Percentiles rank a stretch among this genome's conserved stretches.
phyloP scores from a whole-genome alignment of 345 rosid genomes.

The Gossypium anomalum region DNA sequence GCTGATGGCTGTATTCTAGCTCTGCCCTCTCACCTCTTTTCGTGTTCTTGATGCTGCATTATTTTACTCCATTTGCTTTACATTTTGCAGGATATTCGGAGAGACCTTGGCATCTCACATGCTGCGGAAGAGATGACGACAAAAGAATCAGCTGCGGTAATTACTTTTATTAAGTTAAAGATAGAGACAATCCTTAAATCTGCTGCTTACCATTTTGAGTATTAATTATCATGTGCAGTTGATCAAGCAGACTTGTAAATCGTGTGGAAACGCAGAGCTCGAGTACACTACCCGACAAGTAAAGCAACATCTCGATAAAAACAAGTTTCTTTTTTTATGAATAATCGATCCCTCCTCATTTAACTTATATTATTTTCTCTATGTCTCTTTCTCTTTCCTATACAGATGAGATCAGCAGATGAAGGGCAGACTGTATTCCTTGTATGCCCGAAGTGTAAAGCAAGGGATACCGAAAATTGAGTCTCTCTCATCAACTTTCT shows the following conservation, averaged over 20 bases:
- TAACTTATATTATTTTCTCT: background rate
- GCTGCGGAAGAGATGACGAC: slow-evolving; percentile 20
- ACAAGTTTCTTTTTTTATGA: background rate
- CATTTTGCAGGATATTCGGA: slow-evolving; percentile 34
- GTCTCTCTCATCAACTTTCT: background rate
- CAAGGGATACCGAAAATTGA: background rate
- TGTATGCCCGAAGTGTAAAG: slow-evolving; percentile 26
- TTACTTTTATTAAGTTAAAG: background rate
- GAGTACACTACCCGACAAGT: slow-evolving; percentile 40
- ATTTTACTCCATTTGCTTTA: background rate
- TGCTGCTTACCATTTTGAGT: background rate
- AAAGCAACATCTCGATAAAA: background rate
- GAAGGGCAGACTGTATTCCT: slow-evolving; percentile 44
- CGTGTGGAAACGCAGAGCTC: slow-evolving; percentile 36
- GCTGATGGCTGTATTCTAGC: background rate
- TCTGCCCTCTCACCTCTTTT: background rate
- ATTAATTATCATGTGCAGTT: slow-evolving; percentile 11
- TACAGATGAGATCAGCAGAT: slow-evolving; percentile 49
- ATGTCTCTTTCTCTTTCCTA: background rate
- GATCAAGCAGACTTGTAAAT: slow-evolving; percentile 33
- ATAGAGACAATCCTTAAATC: background rate
- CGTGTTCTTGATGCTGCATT: background rate
- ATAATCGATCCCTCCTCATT: background rate
- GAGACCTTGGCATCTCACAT: slow-evolving; percentile 40
- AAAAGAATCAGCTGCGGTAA: slow-evolving; percentile 1